phyloP scores from a whole-genome alignment of 2,329 filamentous ascomycete species.

The Pseudohalonectria lignicola region DNA sequence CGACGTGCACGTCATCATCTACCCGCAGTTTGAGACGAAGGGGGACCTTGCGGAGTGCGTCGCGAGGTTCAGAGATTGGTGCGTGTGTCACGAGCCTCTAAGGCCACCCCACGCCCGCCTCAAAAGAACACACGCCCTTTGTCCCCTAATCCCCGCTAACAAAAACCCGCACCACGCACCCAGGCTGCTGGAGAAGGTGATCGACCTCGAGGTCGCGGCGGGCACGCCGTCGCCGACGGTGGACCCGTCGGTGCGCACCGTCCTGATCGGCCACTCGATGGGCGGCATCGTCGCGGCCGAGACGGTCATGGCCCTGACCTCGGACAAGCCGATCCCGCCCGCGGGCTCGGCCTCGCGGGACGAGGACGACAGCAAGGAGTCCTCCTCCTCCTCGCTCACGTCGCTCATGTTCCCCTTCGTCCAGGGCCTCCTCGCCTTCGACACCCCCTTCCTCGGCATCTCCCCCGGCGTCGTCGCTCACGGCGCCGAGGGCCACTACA shows the following conservation, averaged over 20 bases:
- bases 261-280: conserved; percentile 83
- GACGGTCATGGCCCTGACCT: conserved; percentile 61
- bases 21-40: conserved; percentile 73
- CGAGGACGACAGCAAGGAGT: conserved; percentile 23
- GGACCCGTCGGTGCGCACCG: conserved; percentile 71
- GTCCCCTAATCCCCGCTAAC: no score
- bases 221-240: conserved; percentile 73
- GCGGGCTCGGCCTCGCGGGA: conserved; percentile 15
- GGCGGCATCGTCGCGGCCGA: conserved; percentile 92
- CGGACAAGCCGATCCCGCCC: conserved; percentile 36
- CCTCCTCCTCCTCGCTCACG: conserved; percentile 28
- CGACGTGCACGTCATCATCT: conserved; percentile 57
- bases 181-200: conserved; percentile 83
- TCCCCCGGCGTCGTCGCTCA: conserved; percentile 75
- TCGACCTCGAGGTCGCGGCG: conserved; percentile 82
- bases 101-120: background rate
- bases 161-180: no score
- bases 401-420: conserved; percentile 87
- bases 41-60: conserved; percentile 66
- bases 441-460: conserved; percentile 84
- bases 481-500: conserved; percentile 78
- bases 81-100: no score
- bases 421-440: conserved; percentile 82
- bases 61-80: conserved; percentile 65
- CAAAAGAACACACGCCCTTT: no score